phyloP scores from a whole-genome alignment of 1,284 basidiomycete species.

The Heterobasidion parviporum region DNA sequence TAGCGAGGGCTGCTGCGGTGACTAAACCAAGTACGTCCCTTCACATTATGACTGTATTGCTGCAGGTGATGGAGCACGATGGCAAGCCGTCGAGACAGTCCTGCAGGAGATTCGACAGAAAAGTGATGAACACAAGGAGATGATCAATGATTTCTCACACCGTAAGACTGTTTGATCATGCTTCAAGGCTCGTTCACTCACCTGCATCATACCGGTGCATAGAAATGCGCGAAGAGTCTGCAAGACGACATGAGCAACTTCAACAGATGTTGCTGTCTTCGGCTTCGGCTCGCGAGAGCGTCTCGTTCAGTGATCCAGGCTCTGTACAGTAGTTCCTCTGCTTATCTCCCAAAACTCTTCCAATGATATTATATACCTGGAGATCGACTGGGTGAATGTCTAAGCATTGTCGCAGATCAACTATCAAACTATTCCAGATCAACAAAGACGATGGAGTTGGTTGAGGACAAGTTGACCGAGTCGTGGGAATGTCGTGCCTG shows the following conservation, averaged over 20 bases:
- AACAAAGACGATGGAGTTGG: too few relatives aligned
- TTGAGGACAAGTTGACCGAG: too few relatives aligned
- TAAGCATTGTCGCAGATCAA: too few relatives aligned
- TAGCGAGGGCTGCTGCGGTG: not conserved
- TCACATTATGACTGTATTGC: not conserved
- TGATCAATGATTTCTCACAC: conserved; percentile 4
- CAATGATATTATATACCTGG: too few relatives aligned
- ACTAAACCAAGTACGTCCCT: not conserved
- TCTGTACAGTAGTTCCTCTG: too few relatives aligned
- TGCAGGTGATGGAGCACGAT: not conserved
- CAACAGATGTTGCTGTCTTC: conserved; percentile 7
- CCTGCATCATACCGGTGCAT: not conserved
- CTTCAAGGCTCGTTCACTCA: not conserved
- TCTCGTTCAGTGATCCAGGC: not conserved
- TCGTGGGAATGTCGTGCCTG: too few relatives aligned
- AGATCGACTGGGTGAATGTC: too few relatives aligned
- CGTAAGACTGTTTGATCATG: conserved; percentile 2
- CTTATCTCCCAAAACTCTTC: too few relatives aligned
- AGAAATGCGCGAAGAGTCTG: conserved; percentile 6
- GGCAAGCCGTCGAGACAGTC: conserved; percentile 1
- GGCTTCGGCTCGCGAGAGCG: conserved; percentile 13
- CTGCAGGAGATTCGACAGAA: conserved; percentile 4
- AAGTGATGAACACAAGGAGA: conserved; percentile 6
- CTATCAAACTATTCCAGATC: too few relatives aligned
- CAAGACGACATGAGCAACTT: conserved; percentile 11